Base-by-base conservation (phyloP, 2,329 filamentous ascomycete species). In the Scedosporium aurantiacum region DNA sequence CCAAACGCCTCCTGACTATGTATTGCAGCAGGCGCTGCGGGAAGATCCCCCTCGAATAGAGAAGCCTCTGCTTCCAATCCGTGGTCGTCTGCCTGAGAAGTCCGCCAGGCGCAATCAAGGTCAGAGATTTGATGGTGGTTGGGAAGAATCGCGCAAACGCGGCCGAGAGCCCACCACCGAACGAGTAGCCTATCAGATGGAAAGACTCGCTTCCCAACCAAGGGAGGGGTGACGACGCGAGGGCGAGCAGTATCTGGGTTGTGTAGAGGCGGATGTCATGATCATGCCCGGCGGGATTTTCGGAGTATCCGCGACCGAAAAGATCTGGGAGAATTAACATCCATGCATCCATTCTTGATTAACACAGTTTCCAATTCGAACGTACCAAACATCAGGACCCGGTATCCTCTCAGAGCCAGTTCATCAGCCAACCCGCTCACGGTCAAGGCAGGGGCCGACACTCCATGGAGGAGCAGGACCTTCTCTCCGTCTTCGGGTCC, bases 331-430 rank as follows among this genome's bases (percentile, higher is more conserved):
- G 16, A n/a, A 40, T 55, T 60, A 37, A 37, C 18, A 47, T 23
- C 12, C 41, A 21, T 60, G 40, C 21, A 23, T 21, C 18, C n/a
- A 18, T 23, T 56, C 12, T n/a, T 12, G 21, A 12, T 43, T 14
- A 32, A 27, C 18, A 28, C 10, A 18, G 16, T 32, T 57, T 2
- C 21, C n/a, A n/a, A 32, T 56, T 12, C 28, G 50, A 67, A 78
- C 80, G 73, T 74, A 82, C 84, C 86, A 69, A 93, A 91, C 1
- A 93, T 74, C 82, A 95, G 87, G 2, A 96, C 90, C 63, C 90
- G 79, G 70, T 82, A 91, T 1, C 89, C 88, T 61, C 77, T 79
- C 5, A 76, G 74, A 0, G 82, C 88, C 59, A 95, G 78, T 60
- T 79, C 81, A 68, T 84, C 78, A 14, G 87, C 88, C 41, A 94